Base-by-base conservation (phyloP, 345 rosid genomes). In the Eucalyptus marginata region DNA sequence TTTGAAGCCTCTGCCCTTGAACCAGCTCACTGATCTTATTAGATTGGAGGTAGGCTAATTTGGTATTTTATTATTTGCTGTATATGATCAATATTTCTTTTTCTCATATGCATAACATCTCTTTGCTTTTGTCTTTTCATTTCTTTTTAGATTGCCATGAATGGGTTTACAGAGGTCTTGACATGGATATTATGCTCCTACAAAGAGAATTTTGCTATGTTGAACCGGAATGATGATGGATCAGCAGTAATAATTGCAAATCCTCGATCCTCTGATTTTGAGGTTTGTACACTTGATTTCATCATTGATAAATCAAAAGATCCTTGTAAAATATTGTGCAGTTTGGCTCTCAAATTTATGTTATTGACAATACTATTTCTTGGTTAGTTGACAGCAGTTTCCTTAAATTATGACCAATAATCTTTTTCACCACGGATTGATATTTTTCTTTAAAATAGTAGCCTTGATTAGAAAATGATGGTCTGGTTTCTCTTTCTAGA, bases 191-290 rank as follows among this genome's bases (percentile, higher is more conserved):
- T 98, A 79, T 94, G 98, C 90, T 94, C 98, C 43, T 87, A 90
- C 91, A 94, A 93, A 88, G 99, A 98, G 90, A 95, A 93, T 89
- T 95, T 94, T 91, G 91, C 86, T 47, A 91, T 95, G 96, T 90
- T 98, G 90, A 97, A 97, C 86, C 93, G 94, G 54, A 87, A 91
- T 64, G 98, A 94, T 93, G 96, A 94, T 88, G 89, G 92, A 86
- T 90, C 95, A 22, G 96, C 96, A 36, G 98, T 93, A 50, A 91
- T 95, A 40, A 90, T 96, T 90, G 97, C 91, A 86, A 97, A 97
- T 88, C 99, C 99, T 47, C 97, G 99, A 16, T 93, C 97, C 66
- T 92, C 98, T 87, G 99, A 98, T 93, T 98, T 95, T 92, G 99
- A 98, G 99, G 99, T 98, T 91, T 89, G 51, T 87, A 58, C 33